phyloP scores from a whole-genome alignment of 2,329 filamentous ascomycete species.

The Talaromyces sp. region DNA sequence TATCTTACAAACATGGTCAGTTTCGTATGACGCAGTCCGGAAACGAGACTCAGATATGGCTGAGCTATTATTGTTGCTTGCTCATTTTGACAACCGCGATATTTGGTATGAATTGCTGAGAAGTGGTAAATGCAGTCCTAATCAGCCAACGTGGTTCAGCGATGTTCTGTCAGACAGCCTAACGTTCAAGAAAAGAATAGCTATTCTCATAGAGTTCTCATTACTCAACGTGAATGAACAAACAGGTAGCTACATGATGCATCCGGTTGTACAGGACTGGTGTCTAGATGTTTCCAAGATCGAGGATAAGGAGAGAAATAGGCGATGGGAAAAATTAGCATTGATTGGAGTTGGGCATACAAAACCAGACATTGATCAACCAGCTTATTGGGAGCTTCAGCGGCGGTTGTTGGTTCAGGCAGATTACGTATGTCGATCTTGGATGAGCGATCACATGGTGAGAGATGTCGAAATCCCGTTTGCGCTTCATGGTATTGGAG shows the following conservation, averaged over 20 bases:
- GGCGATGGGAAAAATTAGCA: constrained; percentile 18
- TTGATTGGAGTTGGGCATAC: constrained; percentile 20
- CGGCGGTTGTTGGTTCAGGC: constrained; percentile 2
- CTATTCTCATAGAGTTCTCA: constrained; percentile 26
- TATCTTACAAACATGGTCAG: constrained; percentile 33
- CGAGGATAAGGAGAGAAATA: not conserved
- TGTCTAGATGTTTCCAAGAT: constrained; percentile 18
- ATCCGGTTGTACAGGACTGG: constrained; percentile 29
- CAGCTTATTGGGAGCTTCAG: not conserved
- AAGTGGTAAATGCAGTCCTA: constrained; percentile 6
- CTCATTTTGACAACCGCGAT: constrained; percentile 45
- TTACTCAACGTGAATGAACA: constrained; percentile 26
- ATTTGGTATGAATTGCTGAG: constrained; percentile 46
- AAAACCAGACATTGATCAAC: constrained; percentile 10
- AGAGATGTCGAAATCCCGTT: not conserved
- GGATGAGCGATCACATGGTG: constrained; percentile 6
- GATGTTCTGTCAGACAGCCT: constrained; percentile 18
- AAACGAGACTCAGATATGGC: constrained; percentile 29
- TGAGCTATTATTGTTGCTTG: constrained; percentile 40
- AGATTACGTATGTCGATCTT: not conserved
- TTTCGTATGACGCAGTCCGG: constrained; percentile 39
- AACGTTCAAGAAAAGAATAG: constrained; percentile 22
- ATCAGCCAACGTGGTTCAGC: constrained; percentile 20
- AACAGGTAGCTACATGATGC: constrained; percentile 26
- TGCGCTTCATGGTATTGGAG: constrained; percentile 9